phyloP scores from a whole-genome alignment of 2,329 filamentous ascomycete species.

The Zymoseptoria pseudotritici region DNA sequence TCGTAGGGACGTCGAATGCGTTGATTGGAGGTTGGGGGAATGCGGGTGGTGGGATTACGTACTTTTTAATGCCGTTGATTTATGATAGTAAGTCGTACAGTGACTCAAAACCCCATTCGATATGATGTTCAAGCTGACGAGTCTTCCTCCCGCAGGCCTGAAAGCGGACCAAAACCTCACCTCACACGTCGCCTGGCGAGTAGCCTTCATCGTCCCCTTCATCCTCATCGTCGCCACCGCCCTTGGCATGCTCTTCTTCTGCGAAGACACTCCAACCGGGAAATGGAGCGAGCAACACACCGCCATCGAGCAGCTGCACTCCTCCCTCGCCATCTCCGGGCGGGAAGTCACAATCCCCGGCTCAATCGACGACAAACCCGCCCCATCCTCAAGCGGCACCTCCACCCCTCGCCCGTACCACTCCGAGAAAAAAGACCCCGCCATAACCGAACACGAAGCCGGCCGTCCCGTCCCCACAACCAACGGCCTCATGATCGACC shows the following conservation, averaged over 20 bases:
- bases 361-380: constrained; percentile 16
- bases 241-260: constrained; percentile 62
- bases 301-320: constrained; percentile 46
- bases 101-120: too few relatives aligned
- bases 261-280: constrained; percentile 74
- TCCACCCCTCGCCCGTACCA: constrained; percentile 24
- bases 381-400: constrained; percentile 6
- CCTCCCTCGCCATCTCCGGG: constrained; percentile 39
- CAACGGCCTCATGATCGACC: constrained; percentile 47
- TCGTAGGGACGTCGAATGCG: constrained; percentile 81
- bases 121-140: not conserved
- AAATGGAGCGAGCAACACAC: constrained; percentile 65
- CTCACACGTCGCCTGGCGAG: constrained; percentile 67
- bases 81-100: constrained; percentile 50
- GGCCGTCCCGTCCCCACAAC: constrained; percentile 49
- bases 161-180: constrained; percentile 52
- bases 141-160: constrained; percentile 38
- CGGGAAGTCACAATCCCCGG: constrained; percentile 46
- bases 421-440: constrained; percentile 14
- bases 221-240: constrained; percentile 63
- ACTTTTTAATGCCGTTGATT: constrained; percentile 87
- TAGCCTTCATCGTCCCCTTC: constrained; percentile 77
- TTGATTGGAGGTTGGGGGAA: constrained; percentile 80
- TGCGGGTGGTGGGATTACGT: constrained; percentile 80
- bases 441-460: constrained; percentile 32